Evolutionary conservation across 2,329 filamentous ascomycete species (phyloP), one percentile per base, ranked within the genome.

Genomic region (Penicillium sp.): DNA sequence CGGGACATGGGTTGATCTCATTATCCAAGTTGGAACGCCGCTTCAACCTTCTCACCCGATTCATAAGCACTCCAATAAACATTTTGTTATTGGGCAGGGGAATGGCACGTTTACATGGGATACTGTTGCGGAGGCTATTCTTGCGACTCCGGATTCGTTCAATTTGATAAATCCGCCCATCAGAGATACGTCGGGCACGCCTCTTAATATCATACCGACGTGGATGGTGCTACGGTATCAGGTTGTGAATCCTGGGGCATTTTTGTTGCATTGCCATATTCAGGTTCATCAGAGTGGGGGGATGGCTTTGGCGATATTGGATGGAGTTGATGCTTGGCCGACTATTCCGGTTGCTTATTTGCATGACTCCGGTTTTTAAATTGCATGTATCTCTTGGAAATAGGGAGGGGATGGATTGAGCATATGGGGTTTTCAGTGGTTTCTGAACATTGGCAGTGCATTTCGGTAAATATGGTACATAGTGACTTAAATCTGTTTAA

Each of bases 31-130:
- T 0, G 66, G 72, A 21, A 55, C 60, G 0, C 70, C 72, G 3
- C 72, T 80, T 1, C 82, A 85, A 64, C 83, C 81, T 1, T 72
- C 80, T 1, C 86, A 89, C 59, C 83, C 85, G 0, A 83, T 88
- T 53, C 86, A 88, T 77, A 88, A 88, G 74, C 86, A 89, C 71
- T 81, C 83, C 43, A 85, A 82, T 66, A 86, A 85, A 67, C 85
- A 82, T 72, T 88, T 80, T 61, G 72, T 81, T 23, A 78, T 89
- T 23, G 86, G 85, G 0, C 59, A 71, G 0, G 86, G 85, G 1
- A 66, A 61, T 0, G 83, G 83, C 0, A 58, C 64, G 1, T 89
- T 84, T 62, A 78, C 70, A 6, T 88, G 80, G 75, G 67, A 66
- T 2, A 78, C 77, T 0, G 82, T 87, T 0, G 82, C 78, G 0